Conservation (phyloP, 2,329 filamentous ascomycete species). For the Alternaria arborescens region DNA sequence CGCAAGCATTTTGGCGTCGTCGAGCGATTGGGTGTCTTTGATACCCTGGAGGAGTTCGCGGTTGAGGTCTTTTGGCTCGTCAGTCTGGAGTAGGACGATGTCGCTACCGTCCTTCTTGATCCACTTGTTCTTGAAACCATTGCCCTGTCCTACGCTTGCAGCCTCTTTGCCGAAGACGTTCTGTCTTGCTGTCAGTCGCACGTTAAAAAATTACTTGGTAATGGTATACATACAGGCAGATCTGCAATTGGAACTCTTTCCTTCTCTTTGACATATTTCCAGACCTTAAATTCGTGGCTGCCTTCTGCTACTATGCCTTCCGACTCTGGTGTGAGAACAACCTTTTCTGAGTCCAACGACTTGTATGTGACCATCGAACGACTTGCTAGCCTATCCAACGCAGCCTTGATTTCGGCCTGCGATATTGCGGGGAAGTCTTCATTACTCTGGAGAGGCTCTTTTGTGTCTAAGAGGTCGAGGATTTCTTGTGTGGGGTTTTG, state of each 20-base stretch:
- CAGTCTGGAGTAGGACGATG: conserved; percentile 62
- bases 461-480: conserved; percentile 70
- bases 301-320: conserved; percentile 71
- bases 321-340: conserved; percentile 79
- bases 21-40: conserved; percentile 71
- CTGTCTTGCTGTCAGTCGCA: conserved; percentile 51
- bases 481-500: conserved; percentile 77
- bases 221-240: conserved; percentile 50
- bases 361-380: conserved; percentile 89
- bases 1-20: conserved; percentile 76
- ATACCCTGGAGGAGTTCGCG: conserved; percentile 78
- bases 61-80: conserved; percentile 82
- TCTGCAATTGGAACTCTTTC: conserved; percentile 59
- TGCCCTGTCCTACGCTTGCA: conserved; percentile 88
- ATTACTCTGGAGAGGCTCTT: conserved; percentile 62
- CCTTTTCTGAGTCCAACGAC: conserved; percentile 80
- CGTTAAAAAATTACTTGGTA: neutral
- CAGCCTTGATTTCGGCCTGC: conserved; percentile 74
- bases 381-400: conserved; percentile 83
- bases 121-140: conserved; percentile 83
- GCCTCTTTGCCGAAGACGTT: conserved; percentile 75
- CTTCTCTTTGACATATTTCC: conserved; percentile 57
- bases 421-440: conserved; percentile 57
- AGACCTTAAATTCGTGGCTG: conserved; percentile 62
- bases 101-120: conserved; percentile 69